These are phyloP conservation scores for Cephaloascus albidus DNA, from an alignment of 805 yeast genomes.

Conservation along the genomic window DNA sequence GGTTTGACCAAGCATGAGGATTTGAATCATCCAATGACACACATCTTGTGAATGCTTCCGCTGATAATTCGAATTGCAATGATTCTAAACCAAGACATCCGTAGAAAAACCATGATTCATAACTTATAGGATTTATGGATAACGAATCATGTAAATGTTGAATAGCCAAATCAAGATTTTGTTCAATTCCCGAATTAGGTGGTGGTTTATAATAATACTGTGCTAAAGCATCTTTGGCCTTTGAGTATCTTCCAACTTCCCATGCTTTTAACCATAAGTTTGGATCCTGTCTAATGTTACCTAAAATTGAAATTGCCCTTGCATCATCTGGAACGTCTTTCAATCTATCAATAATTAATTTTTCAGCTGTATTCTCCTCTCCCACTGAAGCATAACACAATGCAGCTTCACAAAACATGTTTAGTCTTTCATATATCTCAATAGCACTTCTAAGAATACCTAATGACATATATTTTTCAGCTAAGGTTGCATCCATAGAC, in stretches of 20 bases:
- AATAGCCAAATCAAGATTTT: slow-evolving; percentile 46
- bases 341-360: slow-evolving; percentile 46
- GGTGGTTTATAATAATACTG: slow-evolving; percentile 66
- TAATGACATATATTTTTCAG: slow-evolving; percentile 76
- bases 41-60: slow-evolving; percentile 89
- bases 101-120: slow-evolving; percentile 84
- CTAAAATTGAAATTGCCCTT: slow-evolving; percentile 73
- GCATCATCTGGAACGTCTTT: slow-evolving; percentile 61
- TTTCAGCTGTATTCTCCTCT: slow-evolving; percentile 56
- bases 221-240: slow-evolving; percentile 80
- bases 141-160: slow-evolving; percentile 69
- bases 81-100: slow-evolving; percentile 84
- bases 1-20: slow-evolving; percentile 83
- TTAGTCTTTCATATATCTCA: slow-evolving; percentile 76
- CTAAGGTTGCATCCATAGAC: slow-evolving; percentile 73
- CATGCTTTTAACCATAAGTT: slow-evolving; percentile 76
- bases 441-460: slow-evolving; percentile 84
- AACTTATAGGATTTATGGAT: slow-evolving; percentile 60
- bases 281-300: slow-evolving; percentile 78
- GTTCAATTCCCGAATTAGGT: slow-evolving; percentile 34
- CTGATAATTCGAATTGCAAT: slow-evolving; percentile 62
- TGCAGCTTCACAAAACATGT: slow-evolving; percentile 75
- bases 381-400: slow-evolving; percentile 85
- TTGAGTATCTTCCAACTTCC: slow-evolving; percentile 73
- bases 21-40: slow-evolving; percentile 76